These are phyloP conservation scores for Xanthoceras sorbifolium DNA, from an alignment of 345 rosid genomes.

Conservation along the genomic window DNA sequence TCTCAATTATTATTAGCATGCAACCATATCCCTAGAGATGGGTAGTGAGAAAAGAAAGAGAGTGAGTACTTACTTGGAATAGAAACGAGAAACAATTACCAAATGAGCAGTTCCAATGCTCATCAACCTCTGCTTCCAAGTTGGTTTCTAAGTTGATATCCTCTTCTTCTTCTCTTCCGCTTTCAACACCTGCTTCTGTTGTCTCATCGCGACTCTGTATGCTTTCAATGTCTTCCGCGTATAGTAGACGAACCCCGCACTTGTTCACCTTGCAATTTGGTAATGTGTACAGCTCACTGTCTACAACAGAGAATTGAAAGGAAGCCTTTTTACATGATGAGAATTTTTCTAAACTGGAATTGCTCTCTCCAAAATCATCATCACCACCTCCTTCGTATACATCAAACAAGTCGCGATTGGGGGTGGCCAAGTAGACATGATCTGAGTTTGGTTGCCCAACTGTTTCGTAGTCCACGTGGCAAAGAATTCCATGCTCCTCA, in stretches of 20 bases:
- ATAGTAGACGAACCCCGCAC: background rate
- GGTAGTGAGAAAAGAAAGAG: too few species aligned
- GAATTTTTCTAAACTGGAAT: background rate
- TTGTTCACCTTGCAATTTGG: conserved; percentile 3
- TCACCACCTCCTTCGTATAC: background rate
- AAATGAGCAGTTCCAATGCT: too few species aligned
- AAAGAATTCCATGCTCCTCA: background rate
- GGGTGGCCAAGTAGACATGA: background rate
- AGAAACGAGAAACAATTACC: too few species aligned
- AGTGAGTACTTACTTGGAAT: too few species aligned
- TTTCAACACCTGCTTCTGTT: background rate
- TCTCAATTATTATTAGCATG: too few species aligned
- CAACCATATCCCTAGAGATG: too few species aligned
- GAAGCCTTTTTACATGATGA: background rate
- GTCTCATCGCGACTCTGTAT: too few species aligned
- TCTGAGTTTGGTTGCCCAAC: background rate
- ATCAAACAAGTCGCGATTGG: background rate
- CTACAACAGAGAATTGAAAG: background rate
- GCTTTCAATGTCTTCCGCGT: background rate
- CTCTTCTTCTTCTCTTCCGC: background rate
- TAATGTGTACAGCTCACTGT: background rate
- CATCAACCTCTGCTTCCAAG: background rate
- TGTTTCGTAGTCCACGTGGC: background rate
- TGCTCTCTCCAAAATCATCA: background rate
- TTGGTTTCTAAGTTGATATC: background rate